Evolutionary conservation across 306 rosid species (phyloP), one percentile per base, ranked within the genome.

Genomic region (Alnus glutinosa): DNA sequence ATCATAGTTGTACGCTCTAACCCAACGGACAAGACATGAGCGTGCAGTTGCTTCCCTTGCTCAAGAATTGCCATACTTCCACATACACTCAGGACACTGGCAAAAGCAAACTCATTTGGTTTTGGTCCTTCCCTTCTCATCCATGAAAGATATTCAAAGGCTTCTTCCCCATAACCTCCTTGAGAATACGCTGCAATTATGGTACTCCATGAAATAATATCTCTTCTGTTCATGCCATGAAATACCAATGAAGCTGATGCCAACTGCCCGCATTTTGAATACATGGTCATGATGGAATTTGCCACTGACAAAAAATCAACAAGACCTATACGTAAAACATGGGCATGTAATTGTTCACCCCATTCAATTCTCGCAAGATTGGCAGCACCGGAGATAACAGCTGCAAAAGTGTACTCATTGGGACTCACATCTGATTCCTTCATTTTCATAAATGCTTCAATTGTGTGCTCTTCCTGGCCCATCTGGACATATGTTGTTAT

Each of bases 121-220:
- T 79, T 85, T 42, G 81, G 86, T 62, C 90, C 95, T 68, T 90
- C 93, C 74, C 83, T 89, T 86, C 91, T 91, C 97, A 93, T 93
- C 88, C 82, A 75, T 32, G 88, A 90, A 28, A 93, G 82, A 83
- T 86, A 90, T 82, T 87, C 82, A 34, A 91, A 93, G 70, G 88
- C 93, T 78, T 91, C 89, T 78, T 85, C 84, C 19, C 91, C 95
- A 54, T 85, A 83, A 73, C 92, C 92, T 79, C 71, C 92, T 85
- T 90, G 98, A 89, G 91, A 89, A 86, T 90, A 91, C 36, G 90
- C 89, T 9, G 86, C 87, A 83, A 90, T 88, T 77, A 91, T 84
- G 82, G 94, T 91, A 90, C 92, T 93, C 98, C 97, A 93, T 67
- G 98, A 88, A 83, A 93, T 83, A 82, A 93, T 75, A 78, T 93